Percentiles rank a stretch among this genome's conserved stretches.
Evolutionary conservation across 164 flowering plant species (phyloP).

Genomic region (Stephania japonica): DNA sequence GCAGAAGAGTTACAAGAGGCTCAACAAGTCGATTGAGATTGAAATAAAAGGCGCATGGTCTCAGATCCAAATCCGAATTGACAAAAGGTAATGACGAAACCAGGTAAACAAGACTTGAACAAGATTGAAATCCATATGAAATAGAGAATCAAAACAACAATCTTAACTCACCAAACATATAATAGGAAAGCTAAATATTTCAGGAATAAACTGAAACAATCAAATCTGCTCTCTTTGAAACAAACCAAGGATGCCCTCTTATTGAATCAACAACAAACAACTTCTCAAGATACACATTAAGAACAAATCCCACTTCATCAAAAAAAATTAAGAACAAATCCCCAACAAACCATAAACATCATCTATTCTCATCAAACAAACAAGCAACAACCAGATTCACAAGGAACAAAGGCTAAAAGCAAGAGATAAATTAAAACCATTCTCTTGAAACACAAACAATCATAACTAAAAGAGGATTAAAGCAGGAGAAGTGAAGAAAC

Average conservation of each 20-base stretch:
- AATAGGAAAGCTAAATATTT: too few species aligned
- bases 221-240: too few species aligned
- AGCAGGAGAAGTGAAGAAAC: background rate
- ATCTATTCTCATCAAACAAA: background rate
- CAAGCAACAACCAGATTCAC: background rate
- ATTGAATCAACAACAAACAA: background rate
- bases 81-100: background rate
- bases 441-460: background rate
- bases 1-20: conserved; percentile 12
- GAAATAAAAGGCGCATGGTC: background rate
- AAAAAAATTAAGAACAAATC: background rate
- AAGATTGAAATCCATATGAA: background rate
- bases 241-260: background rate
- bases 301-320: background rate
- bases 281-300: background rate
- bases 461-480: background rate
- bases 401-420: background rate
- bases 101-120: background rate
- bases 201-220: too few species aligned
- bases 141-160: too few species aligned
- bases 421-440: background rate
- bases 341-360: background rate
- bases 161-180: too few species aligned
- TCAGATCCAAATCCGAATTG: background rate
- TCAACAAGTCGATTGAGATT: background rate